Conservation (phyloP, 2,329 filamentous ascomycete species). For the Xylaria arbuscula region DNA sequence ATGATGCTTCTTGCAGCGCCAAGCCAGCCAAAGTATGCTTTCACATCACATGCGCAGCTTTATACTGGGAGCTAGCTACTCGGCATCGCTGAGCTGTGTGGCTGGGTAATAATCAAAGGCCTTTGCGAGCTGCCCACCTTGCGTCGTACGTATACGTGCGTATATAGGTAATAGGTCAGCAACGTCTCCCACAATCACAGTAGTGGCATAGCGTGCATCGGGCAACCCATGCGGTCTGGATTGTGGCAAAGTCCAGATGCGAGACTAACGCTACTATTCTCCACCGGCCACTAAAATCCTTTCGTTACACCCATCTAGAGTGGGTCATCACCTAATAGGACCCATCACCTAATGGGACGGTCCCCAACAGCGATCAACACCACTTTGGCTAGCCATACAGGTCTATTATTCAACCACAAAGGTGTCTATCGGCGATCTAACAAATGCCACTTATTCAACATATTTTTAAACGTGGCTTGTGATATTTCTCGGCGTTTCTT, state of each 20-base stretch:
- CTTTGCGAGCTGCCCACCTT: not conserved
- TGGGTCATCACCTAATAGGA: too few species aligned
- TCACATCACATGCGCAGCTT: not conserved
- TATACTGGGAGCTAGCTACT: not conserved
- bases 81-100: not conserved
- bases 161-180: not conserved
- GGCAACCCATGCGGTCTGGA: not conserved
- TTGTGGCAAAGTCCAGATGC: not conserved
- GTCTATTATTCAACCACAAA: too few species aligned
- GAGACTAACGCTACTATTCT: not conserved
- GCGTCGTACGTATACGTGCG: too few species aligned
- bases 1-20: not conserved
- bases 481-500: too few species aligned
- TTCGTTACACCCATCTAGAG: not conserved
- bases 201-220: not conserved
- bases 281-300: not conserved
- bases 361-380: too few species aligned
- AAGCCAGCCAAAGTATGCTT: conserved; percentile 4
- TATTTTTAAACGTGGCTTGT: too few species aligned
- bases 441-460: too few species aligned
- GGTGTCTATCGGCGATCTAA: too few species aligned
- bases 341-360: too few species aligned
- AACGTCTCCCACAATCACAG: not conserved
- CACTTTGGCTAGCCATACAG: too few species aligned
- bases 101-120: not conserved